phyloP scores from a whole-genome alignment of 2,329 filamentous ascomycete species.

The Colletotrichum simmondsii region DNA sequence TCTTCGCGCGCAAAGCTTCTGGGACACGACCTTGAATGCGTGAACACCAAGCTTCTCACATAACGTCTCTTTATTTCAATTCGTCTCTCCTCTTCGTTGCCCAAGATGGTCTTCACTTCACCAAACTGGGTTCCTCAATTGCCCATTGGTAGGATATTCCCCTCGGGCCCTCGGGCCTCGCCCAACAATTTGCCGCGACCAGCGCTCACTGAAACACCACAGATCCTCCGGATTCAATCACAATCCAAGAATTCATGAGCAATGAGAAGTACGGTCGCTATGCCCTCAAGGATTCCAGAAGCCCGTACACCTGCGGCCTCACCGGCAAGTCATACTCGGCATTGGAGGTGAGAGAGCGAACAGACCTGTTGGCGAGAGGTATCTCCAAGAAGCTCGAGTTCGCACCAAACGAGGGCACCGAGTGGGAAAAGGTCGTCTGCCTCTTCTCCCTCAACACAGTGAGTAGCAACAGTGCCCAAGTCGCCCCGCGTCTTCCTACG shows the following conservation, averaged over 20 bases:
- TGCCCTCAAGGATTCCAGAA: slow-evolving; percentile 69
- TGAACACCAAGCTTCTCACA: not conserved
- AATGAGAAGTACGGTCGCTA: slow-evolving; percentile 76
- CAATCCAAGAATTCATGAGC: slow-evolving; percentile 81
- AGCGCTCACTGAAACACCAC: slow-evolving; percentile 25
- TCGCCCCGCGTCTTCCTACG: not conserved
- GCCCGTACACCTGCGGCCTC: slow-evolving; percentile 82
- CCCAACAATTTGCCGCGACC: slow-evolving; percentile 1
- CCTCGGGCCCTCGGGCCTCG: not conserved
- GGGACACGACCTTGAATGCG: not conserved
- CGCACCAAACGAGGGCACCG: slow-evolving; percentile 74
- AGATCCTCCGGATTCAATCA: slow-evolving; percentile 78
- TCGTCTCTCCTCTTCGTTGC: not conserved
- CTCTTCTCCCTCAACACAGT: slow-evolving; percentile 86
- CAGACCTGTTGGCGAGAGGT: slow-evolving; percentile 74
- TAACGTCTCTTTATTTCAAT: not conserved
- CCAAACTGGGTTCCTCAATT: slow-evolving; percentile 71
- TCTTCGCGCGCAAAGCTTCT: not conserved
- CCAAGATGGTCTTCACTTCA: slow-evolving; percentile 65
- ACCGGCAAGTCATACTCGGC: slow-evolving; percentile 75
- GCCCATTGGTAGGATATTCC: slow-evolving; percentile 57
- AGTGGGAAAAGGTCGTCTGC: slow-evolving; percentile 84
- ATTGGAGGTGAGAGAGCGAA: slow-evolving; percentile 71
- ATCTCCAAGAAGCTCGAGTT: slow-evolving; percentile 79
- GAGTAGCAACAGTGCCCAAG: slow-evolving; percentile 39